Base-by-base conservation (phyloP, 306 rosid genomes). In the Boehmeria nivea region DNA sequence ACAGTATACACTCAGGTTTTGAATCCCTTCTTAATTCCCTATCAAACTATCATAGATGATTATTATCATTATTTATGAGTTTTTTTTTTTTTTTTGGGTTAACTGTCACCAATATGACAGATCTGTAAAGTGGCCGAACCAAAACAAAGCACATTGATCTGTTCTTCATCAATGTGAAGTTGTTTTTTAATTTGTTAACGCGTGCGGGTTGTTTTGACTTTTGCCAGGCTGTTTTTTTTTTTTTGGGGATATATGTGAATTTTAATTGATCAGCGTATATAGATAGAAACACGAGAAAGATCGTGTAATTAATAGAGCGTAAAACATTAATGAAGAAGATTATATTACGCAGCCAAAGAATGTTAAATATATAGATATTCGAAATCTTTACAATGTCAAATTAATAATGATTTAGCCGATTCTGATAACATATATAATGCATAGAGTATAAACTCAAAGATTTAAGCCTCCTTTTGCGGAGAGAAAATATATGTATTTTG, bases 121-220 rank as follows among this genome's bases (percentile, higher is more conserved):
- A 42, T 54, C 43, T 54, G 43, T 23, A 53, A 53, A 53, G 16
- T 57, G 49, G 36, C 36, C 36, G 62, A 57, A 57, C 46, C 20
- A 55, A 31, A 39, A 14, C 21, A 8, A 31, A 39, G 22, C 21
- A 8, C 20, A 55, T 19, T 36, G 31, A 36, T 36, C 26, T 37
- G 2, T 19, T 8, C 24, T 17, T 46, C 10, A 26, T 23, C 24
- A 56, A 37, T n/a, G 21, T 3, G 6, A 22, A 4, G 7, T 9
- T 6, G 20, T 49, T 20, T 39, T 23, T 25, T 10, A 33, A 64
- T 56, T 54, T 17, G n/a, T 49, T 39, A 49, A 54, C 55, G 48
- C 75, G 60, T 55, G 68, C 51, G 67, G 64, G 58, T 49, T 69
- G 71, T 65, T 31, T 31, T 31, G 44, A 58, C 66, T 65, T 31